These are phyloP conservation scores for Alternaria incomplexa DNA, from an alignment of 2,329 filamentous ascomycete genomes.

Conservation along the genomic window DNA sequence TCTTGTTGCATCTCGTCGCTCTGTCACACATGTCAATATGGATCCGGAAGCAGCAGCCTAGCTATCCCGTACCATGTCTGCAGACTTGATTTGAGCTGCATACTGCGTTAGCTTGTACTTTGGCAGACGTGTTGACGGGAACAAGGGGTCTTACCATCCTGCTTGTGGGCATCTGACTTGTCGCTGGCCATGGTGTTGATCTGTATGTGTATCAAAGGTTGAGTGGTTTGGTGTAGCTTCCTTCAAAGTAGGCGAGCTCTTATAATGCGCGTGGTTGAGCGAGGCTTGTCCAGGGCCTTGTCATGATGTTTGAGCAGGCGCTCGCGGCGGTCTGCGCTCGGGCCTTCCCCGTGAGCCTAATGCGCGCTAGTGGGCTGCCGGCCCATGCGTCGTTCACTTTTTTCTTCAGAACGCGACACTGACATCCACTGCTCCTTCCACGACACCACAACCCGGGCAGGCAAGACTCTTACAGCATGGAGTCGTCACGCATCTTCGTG, in stretches of 20 bases:
- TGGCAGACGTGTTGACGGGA: constrained; percentile 11
- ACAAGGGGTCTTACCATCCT: constrained; percentile 55
- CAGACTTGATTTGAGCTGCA: constrained; percentile 94
- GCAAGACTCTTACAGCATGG: constrained; percentile 54
- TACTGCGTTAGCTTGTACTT: constrained; percentile 32
- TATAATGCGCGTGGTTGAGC: constrained; percentile 9
- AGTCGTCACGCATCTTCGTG: constrained; percentile 77
- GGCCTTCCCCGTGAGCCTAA: constrained; percentile 2
- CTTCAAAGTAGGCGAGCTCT: background rate
- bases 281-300: constrained; percentile 18
- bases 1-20: constrained; percentile 97
- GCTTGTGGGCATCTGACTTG: constrained; percentile 69
- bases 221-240: background rate
- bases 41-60: background rate
- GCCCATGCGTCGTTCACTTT: constrained; percentile 10
- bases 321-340: constrained; percentile 11
- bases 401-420: constrained; percentile 17
- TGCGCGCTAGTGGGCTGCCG: constrained; percentile 11
- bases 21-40: constrained; percentile 56
- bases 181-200: constrained; percentile 47
- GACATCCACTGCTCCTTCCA: background rate
- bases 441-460: constrained; percentile 19
- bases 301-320: constrained; percentile 22
- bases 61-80: constrained; percentile 82
- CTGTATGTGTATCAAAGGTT: background rate